Evolutionary conservation across 257 asterid species (phyloP).

Genomic region (Fraxinus pennsylvanica): DNA sequence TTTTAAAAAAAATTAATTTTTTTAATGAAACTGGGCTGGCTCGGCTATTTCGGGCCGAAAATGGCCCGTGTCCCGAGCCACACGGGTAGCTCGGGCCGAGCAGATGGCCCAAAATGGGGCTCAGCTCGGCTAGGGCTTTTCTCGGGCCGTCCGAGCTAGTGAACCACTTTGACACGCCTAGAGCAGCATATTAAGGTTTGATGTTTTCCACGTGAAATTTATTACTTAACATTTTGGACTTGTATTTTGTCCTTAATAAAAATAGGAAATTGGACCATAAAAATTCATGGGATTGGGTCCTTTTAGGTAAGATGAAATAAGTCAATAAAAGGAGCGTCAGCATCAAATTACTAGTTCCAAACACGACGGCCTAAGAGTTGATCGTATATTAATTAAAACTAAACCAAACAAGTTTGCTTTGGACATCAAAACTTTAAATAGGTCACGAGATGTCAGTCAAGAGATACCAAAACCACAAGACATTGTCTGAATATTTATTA

Average conservation of each 20-base stretch:
- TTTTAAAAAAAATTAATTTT: too few relatives aligned
- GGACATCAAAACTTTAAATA: slow-evolving; percentile 9
- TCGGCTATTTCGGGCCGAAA: too few relatives aligned
- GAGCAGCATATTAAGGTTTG: too few relatives aligned
- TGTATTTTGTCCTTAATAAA: not conserved
- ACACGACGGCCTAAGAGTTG: slow-evolving; percentile 24
- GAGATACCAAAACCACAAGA: slow-evolving; percentile 67
- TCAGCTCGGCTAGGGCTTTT: too few relatives aligned
- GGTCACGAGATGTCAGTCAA: slow-evolving; percentile 53
- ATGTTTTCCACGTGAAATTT: too few relatives aligned
- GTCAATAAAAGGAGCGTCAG: slow-evolving; percentile 26
- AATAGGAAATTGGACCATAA: not conserved
- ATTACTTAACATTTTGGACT: not conserved
- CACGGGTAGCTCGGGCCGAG: too few relatives aligned
- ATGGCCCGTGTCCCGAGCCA: too few relatives aligned
- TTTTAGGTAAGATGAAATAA: slow-evolving; percentile 24
- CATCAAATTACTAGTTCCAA: slow-evolving; percentile 31
- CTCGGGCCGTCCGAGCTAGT: too few relatives aligned
- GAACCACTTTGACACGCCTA: too few relatives aligned
- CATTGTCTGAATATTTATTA: slow-evolving; percentile 31
- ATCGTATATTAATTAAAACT: slow-evolving; percentile 36
- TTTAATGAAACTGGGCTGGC: too few relatives aligned
- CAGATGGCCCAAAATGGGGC: too few relatives aligned
- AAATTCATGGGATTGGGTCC: slow-evolving; percentile 22
- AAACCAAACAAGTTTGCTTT: slow-evolving; percentile 15